A percentile compares a stretch with the other conserved stretches of the same genome.
Evolutionary conservation across 495 filamentous ascomycete species (phyloP).

Genomic region (Xylaria curta): DNA sequence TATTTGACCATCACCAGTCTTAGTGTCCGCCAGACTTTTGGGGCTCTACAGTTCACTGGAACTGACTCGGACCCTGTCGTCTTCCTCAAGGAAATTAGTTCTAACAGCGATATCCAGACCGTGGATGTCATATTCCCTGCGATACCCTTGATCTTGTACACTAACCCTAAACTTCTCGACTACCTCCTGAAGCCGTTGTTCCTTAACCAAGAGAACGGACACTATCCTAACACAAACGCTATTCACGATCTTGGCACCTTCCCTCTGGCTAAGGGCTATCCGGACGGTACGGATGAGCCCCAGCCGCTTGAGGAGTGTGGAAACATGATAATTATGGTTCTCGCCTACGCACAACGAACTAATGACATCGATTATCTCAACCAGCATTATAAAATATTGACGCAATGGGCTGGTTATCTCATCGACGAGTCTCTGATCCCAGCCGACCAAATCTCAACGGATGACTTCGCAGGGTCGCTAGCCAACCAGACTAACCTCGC

Average conservation of each 20-base stretch:
- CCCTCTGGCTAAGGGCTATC: conserved; percentile 89
- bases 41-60: conserved; percentile 82
- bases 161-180: conserved; percentile 81
- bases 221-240: conserved; percentile 85
- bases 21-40: conserved; percentile 85
- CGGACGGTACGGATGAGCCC: conserved; percentile 82
- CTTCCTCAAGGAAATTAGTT: conserved; percentile 95
- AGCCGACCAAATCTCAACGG: conserved; percentile 85
- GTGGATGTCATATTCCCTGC: conserved; percentile 96
- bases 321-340: conserved; percentile 91
- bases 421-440: conserved; percentile 83
- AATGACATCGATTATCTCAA: conserved; percentile 50
- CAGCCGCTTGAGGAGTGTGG: conserved; percentile 97
- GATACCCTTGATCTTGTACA: conserved; percentile 88
- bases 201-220: conserved; percentile 88
- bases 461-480: conserved; percentile 91
- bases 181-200: conserved; percentile 88
- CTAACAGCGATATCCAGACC: conserved; percentile 91
- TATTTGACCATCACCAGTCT: conserved; percentile 87
- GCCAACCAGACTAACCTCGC: conserved; percentile 93
- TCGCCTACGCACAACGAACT: conserved; percentile 62
- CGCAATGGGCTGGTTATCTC: conserved; percentile 87
- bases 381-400: conserved; percentile 74
- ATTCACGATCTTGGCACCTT: conserved; percentile 95
- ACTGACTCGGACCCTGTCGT: conserved; percentile 78